Evolutionary conservation across 2,329 filamentous ascomycete species (phyloP), one percentile per base, ranked within the genome.

Genomic region (Pseudogymnoascus verrucosus): DNA sequence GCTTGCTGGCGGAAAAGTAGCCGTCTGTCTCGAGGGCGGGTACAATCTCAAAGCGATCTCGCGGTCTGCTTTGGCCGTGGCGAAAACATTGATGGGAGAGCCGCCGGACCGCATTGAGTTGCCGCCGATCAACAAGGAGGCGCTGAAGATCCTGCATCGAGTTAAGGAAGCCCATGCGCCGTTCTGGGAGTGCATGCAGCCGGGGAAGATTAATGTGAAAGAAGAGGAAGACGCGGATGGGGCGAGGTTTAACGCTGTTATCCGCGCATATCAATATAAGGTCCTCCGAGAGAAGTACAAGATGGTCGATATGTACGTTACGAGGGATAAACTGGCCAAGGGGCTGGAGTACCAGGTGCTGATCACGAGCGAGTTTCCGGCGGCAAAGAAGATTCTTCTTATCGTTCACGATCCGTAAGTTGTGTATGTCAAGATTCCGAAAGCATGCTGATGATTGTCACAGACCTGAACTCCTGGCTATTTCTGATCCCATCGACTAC

Each of bases 41-140:
- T 99, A 99, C 76, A 98, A 98, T 70, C 84, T 99, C 23, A 81
- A 86, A 59, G 95, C 95, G 0, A 99, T 99, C 64, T 96, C 95
- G 0, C 87, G 90, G 64, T 98, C 95, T 4, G 93, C 95, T 1
- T 82, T 97, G 4, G 91, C 93, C 2, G 95, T 99, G 1, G 95
- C 91, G 1, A 87, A 87, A 65, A 97, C 93, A 0, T 80, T 99
- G 51, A 98, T 99, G 92, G 92, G 95, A 21, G 93, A 99, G 71
- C 91, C 93, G 10, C 95, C 95, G 2, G 82, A 84, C 44, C 78
- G 80, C 69, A 82, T 88, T 74, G 74, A 76, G 12, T 74, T 87
- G 1, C 80, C 84, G 6, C 80, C 80, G 64, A 78, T 87, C 66
- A 84, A 82, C 73, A 81, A 78, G 68, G 82, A 84, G 19, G 85